phyloP scores from a whole-genome alignment of 176 grass and related monocot species.

The Dendrocalamus sinicus region DNA sequence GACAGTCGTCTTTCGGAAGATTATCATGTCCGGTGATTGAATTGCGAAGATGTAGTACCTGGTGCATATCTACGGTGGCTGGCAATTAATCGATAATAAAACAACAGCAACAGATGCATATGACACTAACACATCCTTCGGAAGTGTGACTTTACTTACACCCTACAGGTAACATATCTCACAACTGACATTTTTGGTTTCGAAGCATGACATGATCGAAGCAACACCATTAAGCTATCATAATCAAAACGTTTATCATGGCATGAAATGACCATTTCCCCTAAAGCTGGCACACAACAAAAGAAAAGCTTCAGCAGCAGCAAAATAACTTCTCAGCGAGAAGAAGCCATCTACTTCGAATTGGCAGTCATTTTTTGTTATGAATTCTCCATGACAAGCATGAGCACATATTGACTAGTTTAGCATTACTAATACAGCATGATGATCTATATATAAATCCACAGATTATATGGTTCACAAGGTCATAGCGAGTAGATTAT shows the following conservation, averaged over 20 bases:
- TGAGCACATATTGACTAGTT: neutral
- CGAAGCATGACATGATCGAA: neutral
- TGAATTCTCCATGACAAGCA: neutral
- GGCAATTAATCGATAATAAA: too few relatives aligned
- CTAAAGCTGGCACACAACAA: neutral
- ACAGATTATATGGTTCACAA: neutral
- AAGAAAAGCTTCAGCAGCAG: neutral
- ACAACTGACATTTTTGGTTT: neutral
- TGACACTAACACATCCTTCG: too few relatives aligned
- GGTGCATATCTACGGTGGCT: too few relatives aligned
- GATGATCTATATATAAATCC: neutral
- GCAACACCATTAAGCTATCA: neutral
- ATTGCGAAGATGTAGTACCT: too few relatives aligned
- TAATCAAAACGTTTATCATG: neutral
- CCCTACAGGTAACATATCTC: neutral
- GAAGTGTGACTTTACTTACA: neutral
- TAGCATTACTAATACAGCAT: neutral
- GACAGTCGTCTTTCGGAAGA: too few relatives aligned
- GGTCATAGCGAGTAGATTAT: neutral
- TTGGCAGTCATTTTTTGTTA: neutral
- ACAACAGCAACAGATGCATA: too few relatives aligned
- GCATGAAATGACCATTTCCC: neutral
- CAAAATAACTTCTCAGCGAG: neutral
- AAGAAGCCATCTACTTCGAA: neutral
- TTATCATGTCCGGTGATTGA: too few relatives aligned